Evolutionary conservation across 345 rosid species (phyloP).

Genomic region (Gossypium longicalyx): DNA sequence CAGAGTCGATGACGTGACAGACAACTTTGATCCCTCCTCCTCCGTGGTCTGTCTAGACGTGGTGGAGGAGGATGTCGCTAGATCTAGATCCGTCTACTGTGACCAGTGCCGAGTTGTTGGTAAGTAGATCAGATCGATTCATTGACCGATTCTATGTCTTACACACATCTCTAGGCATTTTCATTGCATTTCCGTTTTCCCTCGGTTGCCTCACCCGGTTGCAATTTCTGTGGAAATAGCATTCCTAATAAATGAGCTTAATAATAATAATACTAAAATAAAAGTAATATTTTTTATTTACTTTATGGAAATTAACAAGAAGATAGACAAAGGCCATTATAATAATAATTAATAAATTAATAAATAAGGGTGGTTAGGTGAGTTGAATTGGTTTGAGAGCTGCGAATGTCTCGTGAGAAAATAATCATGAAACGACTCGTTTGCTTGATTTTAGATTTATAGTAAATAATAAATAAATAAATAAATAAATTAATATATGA

Average conservation of each 20-base stretch:
- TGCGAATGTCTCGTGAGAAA: not conserved
- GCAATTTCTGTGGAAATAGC: not conserved
- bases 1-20: conserved; percentile 43
- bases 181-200: not conserved
- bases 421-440: not conserved
- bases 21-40: conserved; percentile 26
- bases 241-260: not conserved
- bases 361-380: not conserved
- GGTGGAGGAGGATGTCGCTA: conserved; percentile 72
- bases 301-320: not conserved
- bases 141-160: conserved; percentile 16
- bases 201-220: conserved; percentile 22
- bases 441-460: not conserved
- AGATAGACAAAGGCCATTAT: not conserved
- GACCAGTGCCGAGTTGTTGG: conserved; percentile 82
- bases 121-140: conserved; percentile 45
- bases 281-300: not conserved
- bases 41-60: conserved; percentile 41
- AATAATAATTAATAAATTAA: not conserved
- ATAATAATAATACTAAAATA: not conserved
- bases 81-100: conserved; percentile 68
- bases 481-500: not conserved
- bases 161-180: conserved; percentile 16
- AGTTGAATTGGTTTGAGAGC: not conserved
- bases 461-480: not conserved